Evolutionary conservation across 495 filamentous ascomycete species (phyloP), one percentile per base, ranked within the genome.

Genomic region (Glarea lozoyensis): DNA sequence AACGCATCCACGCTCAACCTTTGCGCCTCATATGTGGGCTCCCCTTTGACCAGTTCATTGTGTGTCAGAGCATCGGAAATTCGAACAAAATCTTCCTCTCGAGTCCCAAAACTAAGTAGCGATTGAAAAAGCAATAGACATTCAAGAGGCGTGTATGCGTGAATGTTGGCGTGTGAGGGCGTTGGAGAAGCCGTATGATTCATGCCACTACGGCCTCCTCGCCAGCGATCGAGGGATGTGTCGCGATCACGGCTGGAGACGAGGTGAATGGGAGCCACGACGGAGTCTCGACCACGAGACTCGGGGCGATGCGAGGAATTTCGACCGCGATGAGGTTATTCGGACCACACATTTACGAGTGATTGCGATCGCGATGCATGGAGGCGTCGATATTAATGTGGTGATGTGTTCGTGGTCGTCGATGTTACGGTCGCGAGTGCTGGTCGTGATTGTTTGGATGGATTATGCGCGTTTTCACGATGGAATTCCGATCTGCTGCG

Each of bases 81-180:
- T 31, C 67, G 68, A 34, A 60, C 62, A 59, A 96, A 96, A 41
- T 72, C 77, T 33, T 75, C 52, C 13, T 75, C 67, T 34, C 79
- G 70, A 43, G 75, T 64, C 54, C 84, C 83, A 58, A 79, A 71
- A 29, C 72, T 61, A 36, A 75, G 73, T 35, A 98, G 76, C 9
- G 82, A 81, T 62, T 93, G 88, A 64, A 95, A 92, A 48, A 98
- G 76, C 43, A 96, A 74, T 15, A 96, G 73, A 24, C 76, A 79
- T 71, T 96, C 90, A 66, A 95, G 82, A 40, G 82, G 81, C 47
- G 88, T 90, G 63, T 88, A 89, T 49, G 73, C 63, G 38, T 62
- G 51, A 54, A 44, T 15, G 15, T 6, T 35, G 32, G 25, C 25
- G 25, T n/a, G n/a, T n/a, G n/a, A n/a, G n/a, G n/a, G 25, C 7